These are phyloP conservation scores for Carnegiea gigantea DNA, from an alignment of 179 eudicot species.

Conservation along the genomic window DNA sequence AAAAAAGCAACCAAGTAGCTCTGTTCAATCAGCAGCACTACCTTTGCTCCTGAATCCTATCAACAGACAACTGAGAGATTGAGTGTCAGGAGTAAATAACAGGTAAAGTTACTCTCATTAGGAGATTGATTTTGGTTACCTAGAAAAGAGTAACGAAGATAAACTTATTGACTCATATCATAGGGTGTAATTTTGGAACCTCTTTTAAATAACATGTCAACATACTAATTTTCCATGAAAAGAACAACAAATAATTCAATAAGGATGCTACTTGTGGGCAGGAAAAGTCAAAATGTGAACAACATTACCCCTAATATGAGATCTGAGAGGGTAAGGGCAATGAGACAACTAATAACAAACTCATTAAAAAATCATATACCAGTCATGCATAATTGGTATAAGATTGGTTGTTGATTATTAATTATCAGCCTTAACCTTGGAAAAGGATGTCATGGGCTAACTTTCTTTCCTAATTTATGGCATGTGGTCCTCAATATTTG, in stretches of 20 bases:
- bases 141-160: neutral
- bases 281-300: neutral
- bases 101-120: no score
- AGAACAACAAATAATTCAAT: no score
- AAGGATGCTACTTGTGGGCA: neutral
- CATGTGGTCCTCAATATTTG: conserved; percentile 19
- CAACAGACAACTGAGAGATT: no score
- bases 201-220: no score
- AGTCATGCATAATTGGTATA: neutral
- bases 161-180: neutral
- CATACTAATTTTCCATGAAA: no score
- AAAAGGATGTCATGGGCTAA: conserved; percentile 9
- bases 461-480: conserved; percentile 11
- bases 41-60: neutral
- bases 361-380: neutral
- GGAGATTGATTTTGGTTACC: neutral
- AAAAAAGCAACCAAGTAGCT: neutral
- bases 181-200: no score
- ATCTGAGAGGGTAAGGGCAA: neutral
- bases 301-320: neutral
- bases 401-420: neutral
- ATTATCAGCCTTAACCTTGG: neutral
- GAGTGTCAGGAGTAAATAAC: no score
- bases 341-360: neutral
- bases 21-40: neutral